Percentiles rank a stretch among this genome's conserved stretches.
These are phyloP conservation scores for Apiotrichum mycotoxinovorans DNA, from an alignment of 1,284 basidiomycete species.

Conservation along the genomic window DNA sequence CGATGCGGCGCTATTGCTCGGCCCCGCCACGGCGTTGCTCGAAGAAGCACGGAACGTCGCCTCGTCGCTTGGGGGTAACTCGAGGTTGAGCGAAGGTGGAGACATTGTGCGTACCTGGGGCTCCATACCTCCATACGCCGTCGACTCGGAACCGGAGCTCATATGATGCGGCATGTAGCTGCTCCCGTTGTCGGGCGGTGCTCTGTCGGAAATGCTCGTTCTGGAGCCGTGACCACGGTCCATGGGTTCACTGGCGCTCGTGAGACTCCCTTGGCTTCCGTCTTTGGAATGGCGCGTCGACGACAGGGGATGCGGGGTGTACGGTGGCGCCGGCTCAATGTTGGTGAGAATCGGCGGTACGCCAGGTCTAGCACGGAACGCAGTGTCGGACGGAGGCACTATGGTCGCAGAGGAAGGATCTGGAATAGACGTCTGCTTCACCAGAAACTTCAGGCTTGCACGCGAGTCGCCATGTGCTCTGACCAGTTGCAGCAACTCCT, in stretches of 20 bases:
- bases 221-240: slow-evolving; percentile 19
- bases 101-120: background rate
- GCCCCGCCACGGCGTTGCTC: slow-evolving; percentile 15
- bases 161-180: background rate
- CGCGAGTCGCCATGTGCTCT: slow-evolving; percentile 65
- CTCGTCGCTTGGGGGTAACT: slow-evolving; percentile 6
- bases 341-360: slow-evolving; percentile 35
- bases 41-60: slow-evolving; percentile 3
- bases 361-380: slow-evolving; percentile 15
- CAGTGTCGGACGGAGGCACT: slow-evolving; percentile 31
- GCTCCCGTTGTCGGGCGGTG: background rate
- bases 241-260: slow-evolving; percentile 36
- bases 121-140: background rate
- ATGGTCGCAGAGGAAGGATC: slow-evolving; percentile 34
- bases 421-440: slow-evolving; percentile 49
- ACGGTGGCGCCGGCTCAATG: slow-evolving; percentile 13
- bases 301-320: background rate
- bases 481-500: slow-evolving; percentile 68
- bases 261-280: slow-evolving; percentile 41
- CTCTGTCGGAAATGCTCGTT: slow-evolving; percentile 5
- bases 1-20: slow-evolving; percentile 14
- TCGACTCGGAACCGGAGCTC: background rate
- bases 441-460: slow-evolving; percentile 75
- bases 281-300: slow-evolving; percentile 41
- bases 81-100: background rate